phyloP scores from a whole-genome alignment of 441 rosid genomes.

The Mallotus repandus region DNA sequence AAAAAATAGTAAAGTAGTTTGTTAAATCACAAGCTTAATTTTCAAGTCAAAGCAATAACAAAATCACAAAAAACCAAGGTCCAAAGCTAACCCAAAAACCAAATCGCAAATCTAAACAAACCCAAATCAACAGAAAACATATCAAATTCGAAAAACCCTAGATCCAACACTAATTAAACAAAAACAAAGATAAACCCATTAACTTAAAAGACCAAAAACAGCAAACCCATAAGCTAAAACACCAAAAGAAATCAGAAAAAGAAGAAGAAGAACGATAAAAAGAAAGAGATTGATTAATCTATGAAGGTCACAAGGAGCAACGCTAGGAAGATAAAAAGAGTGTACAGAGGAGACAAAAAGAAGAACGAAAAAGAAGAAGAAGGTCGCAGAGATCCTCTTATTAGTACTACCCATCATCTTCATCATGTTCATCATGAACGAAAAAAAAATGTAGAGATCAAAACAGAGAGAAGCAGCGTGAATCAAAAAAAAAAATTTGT shows the following conservation, averaged over 20 bases:
- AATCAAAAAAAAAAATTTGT: no score
- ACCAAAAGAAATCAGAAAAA: neutral
- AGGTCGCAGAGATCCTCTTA: slow-evolving; percentile 13
- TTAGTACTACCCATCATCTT: slow-evolving; percentile 37
- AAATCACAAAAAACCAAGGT: slow-evolving; percentile 15
- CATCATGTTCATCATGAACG: neutral
- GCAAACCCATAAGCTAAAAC: neutral
- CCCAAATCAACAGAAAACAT: slow-evolving; percentile 12
- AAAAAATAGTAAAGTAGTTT: neutral
- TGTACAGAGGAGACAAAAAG: slow-evolving; percentile 44
- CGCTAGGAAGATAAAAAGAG: slow-evolving; percentile 86
- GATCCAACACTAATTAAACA: slow-evolving; percentile 34
- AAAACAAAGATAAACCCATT: slow-evolving; percentile 6
- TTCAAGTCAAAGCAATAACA: slow-evolving; percentile 16
- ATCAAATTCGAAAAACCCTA: slow-evolving; percentile 31
- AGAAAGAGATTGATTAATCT: slow-evolving; percentile 34
- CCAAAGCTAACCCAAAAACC: slow-evolving; percentile 17
- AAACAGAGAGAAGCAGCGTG: no score
- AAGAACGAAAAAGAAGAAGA: slow-evolving; percentile 34
- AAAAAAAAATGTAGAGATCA: neutral
- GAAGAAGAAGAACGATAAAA: neutral
- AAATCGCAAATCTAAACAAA: slow-evolving; percentile 17
- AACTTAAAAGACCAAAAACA: slow-evolving; percentile 6
- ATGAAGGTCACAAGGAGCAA: slow-evolving; percentile 83
- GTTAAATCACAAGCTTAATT: slow-evolving; percentile 5